A percentile compares a stretch with the other conserved stretches of the same genome.
Evolutionary conservation across 2,329 filamentous ascomycete species (phyloP).

Genomic region (Neophaeococcomyces mojaviensis): DNA sequence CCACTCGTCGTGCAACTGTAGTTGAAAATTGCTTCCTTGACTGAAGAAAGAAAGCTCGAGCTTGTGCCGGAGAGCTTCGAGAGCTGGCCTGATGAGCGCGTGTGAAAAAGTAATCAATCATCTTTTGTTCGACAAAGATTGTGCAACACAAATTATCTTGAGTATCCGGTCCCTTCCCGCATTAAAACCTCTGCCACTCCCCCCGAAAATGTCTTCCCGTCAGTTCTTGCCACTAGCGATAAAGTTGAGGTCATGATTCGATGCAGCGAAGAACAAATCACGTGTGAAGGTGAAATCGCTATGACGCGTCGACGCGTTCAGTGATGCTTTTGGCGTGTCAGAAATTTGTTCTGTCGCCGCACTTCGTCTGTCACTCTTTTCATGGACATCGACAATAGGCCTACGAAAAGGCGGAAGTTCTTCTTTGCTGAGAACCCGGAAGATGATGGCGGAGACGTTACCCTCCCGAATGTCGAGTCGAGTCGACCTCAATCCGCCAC

Average conservation of each 20-base stretch:
- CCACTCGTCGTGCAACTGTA: conserved; percentile 6
- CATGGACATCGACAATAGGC: conserved; percentile 44
- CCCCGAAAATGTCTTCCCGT: too few species aligned
- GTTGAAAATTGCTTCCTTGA: conserved; percentile 13
- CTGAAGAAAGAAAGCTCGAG: conserved; percentile 6
- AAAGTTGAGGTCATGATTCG: not conserved
- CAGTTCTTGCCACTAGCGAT: not conserved
- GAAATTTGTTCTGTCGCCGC: not conserved
- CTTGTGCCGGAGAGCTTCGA: conserved; percentile 8
- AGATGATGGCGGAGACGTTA: conserved; percentile 21
- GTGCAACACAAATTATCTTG: too few species aligned
- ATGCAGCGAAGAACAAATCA: not conserved
- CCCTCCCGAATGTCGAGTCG: conserved; percentile 24
- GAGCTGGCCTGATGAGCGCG: conserved; percentile 3
- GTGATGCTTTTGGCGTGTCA: conserved; percentile 27
- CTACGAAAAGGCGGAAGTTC: conserved; percentile 56
- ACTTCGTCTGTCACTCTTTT: not conserved
- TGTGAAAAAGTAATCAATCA: not conserved
- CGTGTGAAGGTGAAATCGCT: not conserved
- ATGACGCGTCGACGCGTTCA: not conserved
- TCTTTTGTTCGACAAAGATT: not conserved
- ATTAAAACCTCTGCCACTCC: too few species aligned
- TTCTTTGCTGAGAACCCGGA: conserved; percentile 52
- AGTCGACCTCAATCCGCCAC: conserved; percentile 23
- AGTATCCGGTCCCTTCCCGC: too few species aligned